A percentile compares a stretch with the other conserved stretches of the same genome.
Evolutionary conservation across 2,329 filamentous ascomycete genomes (phyloP).

Genomic region (Ophiostoma sp.): DNA sequence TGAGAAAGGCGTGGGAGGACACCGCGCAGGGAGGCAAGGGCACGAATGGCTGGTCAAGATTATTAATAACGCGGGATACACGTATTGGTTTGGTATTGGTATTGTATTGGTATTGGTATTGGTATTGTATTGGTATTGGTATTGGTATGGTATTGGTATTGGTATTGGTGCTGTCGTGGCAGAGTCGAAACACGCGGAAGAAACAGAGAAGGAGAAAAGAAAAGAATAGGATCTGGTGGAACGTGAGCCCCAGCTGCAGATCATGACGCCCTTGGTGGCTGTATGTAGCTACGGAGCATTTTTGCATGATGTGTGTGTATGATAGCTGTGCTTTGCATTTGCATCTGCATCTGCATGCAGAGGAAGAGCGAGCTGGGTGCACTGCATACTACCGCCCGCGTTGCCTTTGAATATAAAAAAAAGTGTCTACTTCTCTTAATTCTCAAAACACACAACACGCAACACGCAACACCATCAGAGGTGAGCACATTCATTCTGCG

Average conservation of each 20-base stretch:
- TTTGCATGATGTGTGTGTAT: background rate
- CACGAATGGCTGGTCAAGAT: background rate
- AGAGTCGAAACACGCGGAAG: background rate
- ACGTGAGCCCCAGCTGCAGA: constrained; percentile 19
- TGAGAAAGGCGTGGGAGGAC: background rate
- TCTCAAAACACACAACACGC: no score
- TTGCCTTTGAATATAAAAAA: background rate
- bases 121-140: no score
- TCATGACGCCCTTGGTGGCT: constrained; percentile 14
- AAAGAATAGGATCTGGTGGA: constrained; percentile 19
- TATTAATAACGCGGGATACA: background rate
- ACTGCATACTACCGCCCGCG: background rate
- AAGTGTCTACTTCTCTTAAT: no score
- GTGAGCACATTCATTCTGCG: no score
- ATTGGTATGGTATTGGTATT: no score
- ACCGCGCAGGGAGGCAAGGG: background rate
- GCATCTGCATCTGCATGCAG: no score
- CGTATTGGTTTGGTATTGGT: background rate
- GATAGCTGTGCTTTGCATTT: constrained; percentile 2
- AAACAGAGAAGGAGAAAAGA: background rate
- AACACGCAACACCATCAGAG: no score
- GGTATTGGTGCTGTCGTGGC: background rate
- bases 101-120: no score
- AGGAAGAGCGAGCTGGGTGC: background rate
- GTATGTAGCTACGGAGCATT: no score